Percentiles rank a stretch among this genome's conserved stretches.
phyloP scores from a whole-genome alignment of 305 asterid genomes.

The Fraxinus floribunda region DNA sequence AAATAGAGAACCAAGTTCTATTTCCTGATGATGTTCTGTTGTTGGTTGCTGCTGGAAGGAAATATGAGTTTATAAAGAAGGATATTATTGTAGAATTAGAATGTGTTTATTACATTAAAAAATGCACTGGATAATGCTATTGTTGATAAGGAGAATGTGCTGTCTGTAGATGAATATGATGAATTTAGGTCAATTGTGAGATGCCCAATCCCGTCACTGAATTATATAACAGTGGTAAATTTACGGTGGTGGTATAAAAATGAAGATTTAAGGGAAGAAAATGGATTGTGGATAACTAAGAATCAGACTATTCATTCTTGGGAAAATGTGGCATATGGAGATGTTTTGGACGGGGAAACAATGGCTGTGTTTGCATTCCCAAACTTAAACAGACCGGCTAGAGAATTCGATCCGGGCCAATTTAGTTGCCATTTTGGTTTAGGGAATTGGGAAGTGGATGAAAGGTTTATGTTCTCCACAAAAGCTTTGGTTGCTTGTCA shows the following conservation, averaged over 20 bases:
- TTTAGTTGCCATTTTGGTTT: constrained; percentile 78
- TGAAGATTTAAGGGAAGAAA: constrained; percentile 24
- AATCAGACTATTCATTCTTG: constrained; percentile 33
- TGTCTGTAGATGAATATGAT: constrained; percentile 70
- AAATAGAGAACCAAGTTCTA: constrained; percentile 62
- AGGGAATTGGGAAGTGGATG: constrained; percentile 36
- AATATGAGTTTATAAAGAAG: constrained; percentile 18
- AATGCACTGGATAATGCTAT: constrained; percentile 20
- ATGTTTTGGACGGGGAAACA: constrained; percentile 58
- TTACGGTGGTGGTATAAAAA: constrained; percentile 38
- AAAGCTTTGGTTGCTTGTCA: constrained; percentile 81
- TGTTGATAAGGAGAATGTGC: constrained; percentile 34
- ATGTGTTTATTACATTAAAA: constrained; percentile 53
- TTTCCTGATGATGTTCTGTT: constrained; percentile 76
- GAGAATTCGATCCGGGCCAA: constrained; percentile 60
- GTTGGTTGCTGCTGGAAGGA: constrained; percentile 34
- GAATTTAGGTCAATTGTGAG: constrained; percentile 39
- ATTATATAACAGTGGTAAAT: constrained; percentile 45
- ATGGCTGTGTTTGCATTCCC: constrained; percentile 76
- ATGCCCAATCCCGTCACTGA: constrained; percentile 66
- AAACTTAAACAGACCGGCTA: too few species aligned
- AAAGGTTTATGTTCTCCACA: constrained; percentile 34
- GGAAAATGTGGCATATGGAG: constrained; percentile 71
- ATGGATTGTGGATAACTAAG: constrained; percentile 34
- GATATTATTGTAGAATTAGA: constrained; percentile 37